These are phyloP conservation scores for Lipomyces yamadae DNA, from an alignment of 805 yeast species.

Conservation along the genomic window DNA sequence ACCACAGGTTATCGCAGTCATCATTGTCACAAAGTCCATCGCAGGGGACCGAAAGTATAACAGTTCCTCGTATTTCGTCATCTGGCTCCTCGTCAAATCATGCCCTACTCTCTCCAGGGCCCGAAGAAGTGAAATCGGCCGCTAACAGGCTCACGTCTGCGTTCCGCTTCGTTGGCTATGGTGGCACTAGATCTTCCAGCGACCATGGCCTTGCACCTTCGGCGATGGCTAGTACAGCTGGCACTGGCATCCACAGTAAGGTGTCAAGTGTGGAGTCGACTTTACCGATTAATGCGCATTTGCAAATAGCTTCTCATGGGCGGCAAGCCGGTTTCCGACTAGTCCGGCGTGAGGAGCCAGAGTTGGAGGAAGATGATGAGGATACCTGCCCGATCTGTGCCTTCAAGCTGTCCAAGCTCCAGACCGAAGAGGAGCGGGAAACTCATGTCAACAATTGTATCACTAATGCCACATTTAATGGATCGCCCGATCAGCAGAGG, in stretches of 20 bases:
- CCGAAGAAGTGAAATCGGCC: constrained; percentile 18
- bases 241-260: neutral
- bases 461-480: constrained; percentile 59
- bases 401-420: constrained; percentile 39
- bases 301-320: neutral
- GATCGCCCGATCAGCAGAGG: constrained; percentile 59
- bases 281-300: constrained; percentile 4
- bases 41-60: neutral
- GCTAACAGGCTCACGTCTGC: constrained; percentile 19
- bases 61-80: neutral
- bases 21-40: constrained; percentile 14
- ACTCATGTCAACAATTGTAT: constrained; percentile 75
- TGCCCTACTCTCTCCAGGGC: neutral
- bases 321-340: constrained; percentile 27
- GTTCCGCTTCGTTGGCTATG: constrained; percentile 24
- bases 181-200: constrained; percentile 5
- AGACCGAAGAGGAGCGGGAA: constrained; percentile 53
- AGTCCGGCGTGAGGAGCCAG: constrained; percentile 21
- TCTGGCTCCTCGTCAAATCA: constrained; percentile 1
- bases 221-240: constrained; percentile 1
- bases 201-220: neutral
- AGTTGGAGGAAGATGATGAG: constrained; percentile 41
- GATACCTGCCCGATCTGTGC: constrained; percentile 50
- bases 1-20: constrained; percentile 11
- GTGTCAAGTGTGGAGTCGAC: constrained; percentile 23